Evolutionary conservation across 306 rosid genomes (phyloP), one percentile per base, ranked within the genome.

Genomic region (Vigna angularis): DNA sequence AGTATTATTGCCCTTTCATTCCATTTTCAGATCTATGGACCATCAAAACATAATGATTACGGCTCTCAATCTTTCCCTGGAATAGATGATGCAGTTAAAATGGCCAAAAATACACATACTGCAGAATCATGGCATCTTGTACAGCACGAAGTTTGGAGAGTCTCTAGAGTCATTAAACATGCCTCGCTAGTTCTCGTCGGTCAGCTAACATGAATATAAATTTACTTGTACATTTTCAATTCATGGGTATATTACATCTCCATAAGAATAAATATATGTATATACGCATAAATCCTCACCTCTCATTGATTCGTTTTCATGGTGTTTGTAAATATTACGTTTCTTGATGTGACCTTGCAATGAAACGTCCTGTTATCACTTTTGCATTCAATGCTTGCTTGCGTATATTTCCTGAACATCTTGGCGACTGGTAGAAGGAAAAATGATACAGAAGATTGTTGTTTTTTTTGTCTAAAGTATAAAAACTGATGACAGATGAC

Each of bases 141-240:
- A 56, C 93, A 90, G 67, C 97, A 86, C 18, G 85, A 92, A 81
- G 86, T 86, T 55, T 92, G 92, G 93, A 81, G 93, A 82, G 91
- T 90, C 55, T 72, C 97, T 7, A 87, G 93, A 83, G 89, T 84
- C 51, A 78, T 90, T 66, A 90, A 62, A 75, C 91, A 86, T 6
- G 89, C 88, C 40, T 85, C 93, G 5, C 75, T 81, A 72, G 83
- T 87, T 71, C 88, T 90, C 5, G 45, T 72, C 18, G 97, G 89
- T 52, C 88, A 74, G 78, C 80, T 83, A 49, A 81, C 97, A 66
- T 90, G 82, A 86, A 65, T 28, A 61, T 34, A 4, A 57, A 20
- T 65, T 36, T 17, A 16, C 52, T 32, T 34, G 34, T 53, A 62
- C 67, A 59, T 44, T 73, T 53, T 53, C 51, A 26, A 47, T 52